Evolutionary conservation across 805 yeast genomes (phyloP).

Genomic region (Starmerella sp.): DNA sequence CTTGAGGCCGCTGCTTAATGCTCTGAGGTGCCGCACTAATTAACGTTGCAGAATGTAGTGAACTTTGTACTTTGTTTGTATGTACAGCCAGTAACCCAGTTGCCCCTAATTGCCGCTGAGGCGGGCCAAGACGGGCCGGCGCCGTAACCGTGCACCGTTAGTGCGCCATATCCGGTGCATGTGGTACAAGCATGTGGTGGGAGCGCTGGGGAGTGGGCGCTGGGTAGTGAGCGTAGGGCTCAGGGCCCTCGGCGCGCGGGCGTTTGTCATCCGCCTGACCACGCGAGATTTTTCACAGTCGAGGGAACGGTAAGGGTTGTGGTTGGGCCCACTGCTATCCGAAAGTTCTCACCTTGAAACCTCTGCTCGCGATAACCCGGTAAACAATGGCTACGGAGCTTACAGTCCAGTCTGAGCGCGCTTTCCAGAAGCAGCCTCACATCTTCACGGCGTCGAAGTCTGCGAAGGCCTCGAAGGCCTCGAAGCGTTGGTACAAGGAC

Average conservation of each 20-base stretch:
- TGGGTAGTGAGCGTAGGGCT: slow-evolving; percentile 10
- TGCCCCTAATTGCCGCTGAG: too few species aligned
- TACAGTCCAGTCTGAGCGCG: slow-evolving; percentile 99
- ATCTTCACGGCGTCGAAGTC: slow-evolving; percentile 99
- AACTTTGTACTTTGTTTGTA: too few species aligned
- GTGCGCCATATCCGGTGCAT: too few species aligned
- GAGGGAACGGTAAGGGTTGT: slow-evolving; percentile 5
- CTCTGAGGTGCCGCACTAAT: background rate
- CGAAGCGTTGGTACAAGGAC: slow-evolving; percentile 99
- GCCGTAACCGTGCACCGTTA: background rate
- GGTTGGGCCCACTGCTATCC: slow-evolving; percentile 9
- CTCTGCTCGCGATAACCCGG: slow-evolving; percentile 17
- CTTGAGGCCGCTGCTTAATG: too few species aligned
- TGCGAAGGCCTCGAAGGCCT: slow-evolving; percentile 87
- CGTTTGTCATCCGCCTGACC: slow-evolving; percentile 3
- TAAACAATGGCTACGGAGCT: slow-evolving; percentile 89
- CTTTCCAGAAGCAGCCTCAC: slow-evolving; percentile 99
- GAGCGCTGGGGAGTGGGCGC: too few species aligned
- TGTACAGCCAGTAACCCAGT: too few species aligned
- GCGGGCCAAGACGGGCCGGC: too few species aligned
- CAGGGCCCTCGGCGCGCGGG: slow-evolving; percentile 8
- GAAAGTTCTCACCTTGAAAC: slow-evolving; percentile 16
- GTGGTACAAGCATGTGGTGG: too few species aligned
- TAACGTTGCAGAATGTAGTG: background rate
- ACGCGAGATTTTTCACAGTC: slow-evolving; percentile 5